Evolutionary conservation across 495 filamentous ascomycete species (phyloP).

Genomic region (Clohesyomyces aquaticus): DNA sequence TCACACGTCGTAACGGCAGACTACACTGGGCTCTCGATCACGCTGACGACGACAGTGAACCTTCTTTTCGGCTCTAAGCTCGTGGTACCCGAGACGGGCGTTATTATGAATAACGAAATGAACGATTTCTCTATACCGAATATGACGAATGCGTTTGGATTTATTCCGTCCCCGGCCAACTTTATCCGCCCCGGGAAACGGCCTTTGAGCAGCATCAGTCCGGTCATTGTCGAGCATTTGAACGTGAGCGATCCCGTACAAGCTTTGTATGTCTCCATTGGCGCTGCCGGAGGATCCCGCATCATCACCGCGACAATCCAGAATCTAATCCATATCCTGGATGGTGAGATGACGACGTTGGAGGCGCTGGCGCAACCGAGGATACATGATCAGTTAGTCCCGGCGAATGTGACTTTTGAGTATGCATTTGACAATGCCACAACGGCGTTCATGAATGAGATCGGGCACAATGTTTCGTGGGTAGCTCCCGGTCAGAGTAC

Average conservation of each 20-base stretch:
- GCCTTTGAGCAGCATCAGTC: conserved; percentile 77
- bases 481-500: conserved; percentile 64
- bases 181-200: conserved; percentile 81
- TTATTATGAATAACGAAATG: conserved; percentile 96
- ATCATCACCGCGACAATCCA: conserved; percentile 87
- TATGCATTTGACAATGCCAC: conserved; percentile 69
- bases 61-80: conserved; percentile 77
- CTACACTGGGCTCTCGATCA: conserved; percentile 67
- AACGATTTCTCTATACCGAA: conserved; percentile 54
- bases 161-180: conserved; percentile 76
- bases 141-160: conserved; percentile 77
- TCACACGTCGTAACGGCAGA: conserved; percentile 76
- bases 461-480: conserved; percentile 78
- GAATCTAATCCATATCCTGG: conserved; percentile 71
- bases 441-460: conserved; percentile 62
- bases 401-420: conserved; percentile 71
- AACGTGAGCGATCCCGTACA: conserved; percentile 62
- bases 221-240: conserved; percentile 71
- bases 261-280: conserved; percentile 69
- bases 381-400: conserved; percentile 82
- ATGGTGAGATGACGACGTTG: conserved; percentile 59
- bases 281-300: conserved; percentile 81
- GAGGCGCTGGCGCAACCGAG: conserved; percentile 69
- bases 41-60: conserved; percentile 82
- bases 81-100: conserved; percentile 78